Conservation (phyloP, 768 basidiomycete species). For the Naganishia vaughanmartiniae region DNA sequence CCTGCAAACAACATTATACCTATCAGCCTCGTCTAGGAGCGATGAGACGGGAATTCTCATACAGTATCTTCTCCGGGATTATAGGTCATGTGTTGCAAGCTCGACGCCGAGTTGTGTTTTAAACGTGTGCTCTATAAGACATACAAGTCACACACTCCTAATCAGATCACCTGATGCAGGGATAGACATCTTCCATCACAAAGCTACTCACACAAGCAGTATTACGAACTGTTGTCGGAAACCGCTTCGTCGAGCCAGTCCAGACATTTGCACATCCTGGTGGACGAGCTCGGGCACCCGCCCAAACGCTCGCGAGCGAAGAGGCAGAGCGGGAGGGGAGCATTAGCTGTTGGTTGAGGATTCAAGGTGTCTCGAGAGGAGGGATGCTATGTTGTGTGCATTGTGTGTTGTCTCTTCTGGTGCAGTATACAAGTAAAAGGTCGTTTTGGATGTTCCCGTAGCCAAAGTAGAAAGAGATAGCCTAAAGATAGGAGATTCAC, state of each 20-base stretch:
- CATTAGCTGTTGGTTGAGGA: neutral
- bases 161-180: neutral
- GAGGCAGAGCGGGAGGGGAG: slow-evolving; percentile 8
- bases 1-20: slow-evolving; percentile 45
- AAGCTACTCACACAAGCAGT: neutral
- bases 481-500: slow-evolving; percentile 4
- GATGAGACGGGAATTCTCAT: neutral
- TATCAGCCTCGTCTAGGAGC: slow-evolving; percentile 22
- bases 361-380: no score
- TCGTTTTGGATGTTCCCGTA: neutral
- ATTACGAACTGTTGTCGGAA: neutral
- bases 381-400: slow-evolving; percentile 1
- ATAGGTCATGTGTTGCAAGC: slow-evolving; percentile 6
- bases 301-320: slow-evolving; percentile 5
- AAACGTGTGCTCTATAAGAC: neutral
- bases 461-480: neutral
- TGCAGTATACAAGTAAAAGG: no score
- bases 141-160: neutral
- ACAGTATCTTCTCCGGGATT: slow-evolving; percentile 25
- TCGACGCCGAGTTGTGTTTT: slow-evolving; percentile 9
- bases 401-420: neutral
- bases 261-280: neutral
- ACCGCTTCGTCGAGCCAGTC: neutral
- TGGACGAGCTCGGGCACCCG: neutral
- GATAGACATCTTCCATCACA: no score